Evolutionary conservation across 495 filamentous ascomycete genomes (phyloP), one percentile per base, ranked within the genome.

Genomic region (Recurvomyces mirabilis): DNA sequence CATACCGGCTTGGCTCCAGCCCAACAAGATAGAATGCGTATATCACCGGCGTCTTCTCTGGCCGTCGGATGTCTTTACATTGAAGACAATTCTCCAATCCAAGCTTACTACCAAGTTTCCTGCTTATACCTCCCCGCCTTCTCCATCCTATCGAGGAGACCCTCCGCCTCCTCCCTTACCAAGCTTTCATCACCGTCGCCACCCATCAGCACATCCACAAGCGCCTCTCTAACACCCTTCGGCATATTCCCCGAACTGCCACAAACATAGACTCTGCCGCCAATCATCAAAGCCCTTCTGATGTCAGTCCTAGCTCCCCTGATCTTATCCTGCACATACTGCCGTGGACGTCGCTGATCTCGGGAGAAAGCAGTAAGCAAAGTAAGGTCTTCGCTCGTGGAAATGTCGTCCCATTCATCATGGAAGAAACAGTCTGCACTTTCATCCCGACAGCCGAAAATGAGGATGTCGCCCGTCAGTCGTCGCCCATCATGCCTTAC

Each of bases 301-400:
- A 95, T 70, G 21, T 70, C 50, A 7, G 46, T 30, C 0, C 68
- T 71, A 14, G 85, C 64, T 54, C 77, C 63, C 0, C 78, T 72
- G 34, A 99, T 74, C 3, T 79, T 64, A 60, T 94, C 77, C 56
- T 99, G 91, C 9, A 99, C 89, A 55, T 99, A 99, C 21, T 82
- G 60, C 62, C 94, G 94, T 47, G 77, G 67, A 19, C 51, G 48
- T 56, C 61, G 59, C 60, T 83, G 76, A 51, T 85, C 78, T 2
- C 91, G 67, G 1, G 91, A 96, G 54, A 94, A 96, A 0, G 89
- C 89, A 1, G 85, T 77, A 43, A 77, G 63, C 11, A 93, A 74
- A 17, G 71, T 60, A 6, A 83, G 37, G 0, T 62, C 57, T 17
- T 67, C 59, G 2, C 40, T n/a, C 10, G 46, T 21, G 1, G 49